A percentile compares a stretch with the other conserved stretches of the same genome.
These are phyloP conservation scores for Orbilia oligospora DNA, from an alignment of 2,329 filamentous ascomycete genomes.

Conservation along the genomic window DNA sequence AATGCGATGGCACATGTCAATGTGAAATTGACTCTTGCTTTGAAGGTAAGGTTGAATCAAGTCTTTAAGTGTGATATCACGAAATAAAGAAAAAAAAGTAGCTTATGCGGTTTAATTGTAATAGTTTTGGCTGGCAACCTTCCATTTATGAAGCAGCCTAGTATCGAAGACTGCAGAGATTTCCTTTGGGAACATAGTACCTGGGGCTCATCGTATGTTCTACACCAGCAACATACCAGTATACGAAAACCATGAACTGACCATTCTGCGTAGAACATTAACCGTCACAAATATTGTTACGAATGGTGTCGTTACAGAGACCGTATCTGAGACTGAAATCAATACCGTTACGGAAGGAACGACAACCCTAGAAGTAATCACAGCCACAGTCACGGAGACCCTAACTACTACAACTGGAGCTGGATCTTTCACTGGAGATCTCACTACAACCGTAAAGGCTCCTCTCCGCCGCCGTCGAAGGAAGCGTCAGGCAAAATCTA, in stretches of 20 bases:
- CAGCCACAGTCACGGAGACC: slow-evolving; percentile 10
- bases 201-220: slow-evolving; percentile 13
- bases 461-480: not conserved
- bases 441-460: slow-evolving; percentile 13
- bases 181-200: slow-evolving; percentile 38
- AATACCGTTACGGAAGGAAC: slow-evolving; percentile 2
- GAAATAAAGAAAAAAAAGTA: not conserved
- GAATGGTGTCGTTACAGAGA: slow-evolving; percentile 16
- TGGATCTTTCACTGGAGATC: slow-evolving; percentile 5
- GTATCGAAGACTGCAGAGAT: slow-evolving; percentile 25
- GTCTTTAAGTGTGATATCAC: not conserved
- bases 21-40: slow-evolving; percentile 37
- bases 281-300: slow-evolving; percentile 1
- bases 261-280: slow-evolving; percentile 17
- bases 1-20: slow-evolving; percentile 16
- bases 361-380: slow-evolving; percentile 3
- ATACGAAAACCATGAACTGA: not conserved
- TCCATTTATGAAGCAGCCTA: not conserved
- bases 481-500: slow-evolving; percentile 19
- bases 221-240: not conserved
- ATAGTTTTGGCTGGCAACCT: slow-evolving; percentile 20
- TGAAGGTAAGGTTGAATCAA: slow-evolving; percentile 3
- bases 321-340: slow-evolving; percentile 3
- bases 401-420: slow-evolving; percentile 16
- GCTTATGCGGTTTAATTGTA: not conserved